A percentile compares a stretch with the other conserved stretches of the same genome.
Evolutionary conservation across 257 asterid species (phyloP).

Genomic region (Solanum chmielewskii): DNA sequence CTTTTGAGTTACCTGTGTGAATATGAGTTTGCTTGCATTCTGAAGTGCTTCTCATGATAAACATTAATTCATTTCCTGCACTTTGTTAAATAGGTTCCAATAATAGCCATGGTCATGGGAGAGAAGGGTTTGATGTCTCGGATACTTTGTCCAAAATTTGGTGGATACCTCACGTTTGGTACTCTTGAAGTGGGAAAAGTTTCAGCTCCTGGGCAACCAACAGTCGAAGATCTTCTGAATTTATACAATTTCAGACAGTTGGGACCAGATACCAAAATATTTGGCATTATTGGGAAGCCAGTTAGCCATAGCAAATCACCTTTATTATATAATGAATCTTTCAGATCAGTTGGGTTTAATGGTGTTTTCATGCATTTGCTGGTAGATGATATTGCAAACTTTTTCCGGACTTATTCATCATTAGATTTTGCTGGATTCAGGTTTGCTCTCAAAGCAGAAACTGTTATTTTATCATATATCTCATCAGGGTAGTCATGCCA

Average conservation of each 20-base stretch:
- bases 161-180: conserved; percentile 95
- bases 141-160: conserved; percentile 82
- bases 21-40: neutral
- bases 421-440: conserved; percentile 89
- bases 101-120: conserved; percentile 97
- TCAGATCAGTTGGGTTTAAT: conserved; percentile 57
- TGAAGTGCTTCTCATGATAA: neutral
- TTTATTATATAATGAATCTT: conserved; percentile 64
- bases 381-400: conserved; percentile 65
- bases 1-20: neutral
- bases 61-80: neutral
- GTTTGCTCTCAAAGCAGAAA: conserved; percentile 24
- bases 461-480: neutral
- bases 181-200: conserved; percentile 74
- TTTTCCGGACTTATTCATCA: conserved; percentile 69
- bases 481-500: neutral
- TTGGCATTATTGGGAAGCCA: conserved; percentile 89
- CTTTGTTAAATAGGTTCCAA: conserved; percentile 50
- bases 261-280: conserved; percentile 75
- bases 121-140: conserved; percentile 92
- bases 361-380: conserved; percentile 69
- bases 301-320: conserved; percentile 98
- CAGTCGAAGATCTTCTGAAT: conserved; percentile 62
- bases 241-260: conserved; percentile 73
- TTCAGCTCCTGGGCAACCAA: conserved; percentile 99